A percentile compares a stretch with the other conserved stretches of the same genome.
Conservation (phyloP, 2,329 filamentous ascomycete genomes). For the Trichophyton verrucosum region DNA sequence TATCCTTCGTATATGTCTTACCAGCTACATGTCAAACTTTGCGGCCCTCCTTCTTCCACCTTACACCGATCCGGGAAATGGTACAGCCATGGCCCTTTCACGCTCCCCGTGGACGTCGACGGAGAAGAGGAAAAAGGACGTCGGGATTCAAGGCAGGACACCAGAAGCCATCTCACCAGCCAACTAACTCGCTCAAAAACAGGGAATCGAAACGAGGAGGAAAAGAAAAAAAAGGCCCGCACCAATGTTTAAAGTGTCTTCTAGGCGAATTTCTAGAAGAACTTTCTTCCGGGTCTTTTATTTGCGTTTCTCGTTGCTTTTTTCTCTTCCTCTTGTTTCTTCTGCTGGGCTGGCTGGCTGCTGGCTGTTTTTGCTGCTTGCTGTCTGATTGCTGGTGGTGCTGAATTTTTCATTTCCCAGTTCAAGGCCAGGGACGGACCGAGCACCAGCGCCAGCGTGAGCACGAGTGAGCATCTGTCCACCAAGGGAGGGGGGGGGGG, state of each 20-base stretch:
- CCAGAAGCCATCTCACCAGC: not conserved
- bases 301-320: not conserved
- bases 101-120: not conserved
- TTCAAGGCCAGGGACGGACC: not conserved
- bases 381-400: not conserved
- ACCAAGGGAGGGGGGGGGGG: not conserved
- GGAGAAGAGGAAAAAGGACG: not conserved
- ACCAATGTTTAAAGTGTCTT: not conserved
- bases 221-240: not conserved
- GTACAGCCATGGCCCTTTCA: not conserved
- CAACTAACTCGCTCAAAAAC: not conserved
- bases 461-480: not conserved
- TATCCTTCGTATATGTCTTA: not conserved
- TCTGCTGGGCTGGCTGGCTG: no score
- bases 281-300: not conserved
- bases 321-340: not conserved
- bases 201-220: not conserved
- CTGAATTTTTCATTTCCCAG: not conserved
- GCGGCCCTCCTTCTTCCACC: not conserved
- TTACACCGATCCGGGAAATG: not conserved
- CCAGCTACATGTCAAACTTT: not conserved
- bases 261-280: conserved; percentile 1
- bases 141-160: not conserved
- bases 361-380: not conserved
- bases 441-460: not conserved